Percentiles rank a stretch among this genome's conserved stretches.
phyloP scores from a whole-genome alignment of 768 basidiomycete genomes.

The Suillus cothurnatus region DNA sequence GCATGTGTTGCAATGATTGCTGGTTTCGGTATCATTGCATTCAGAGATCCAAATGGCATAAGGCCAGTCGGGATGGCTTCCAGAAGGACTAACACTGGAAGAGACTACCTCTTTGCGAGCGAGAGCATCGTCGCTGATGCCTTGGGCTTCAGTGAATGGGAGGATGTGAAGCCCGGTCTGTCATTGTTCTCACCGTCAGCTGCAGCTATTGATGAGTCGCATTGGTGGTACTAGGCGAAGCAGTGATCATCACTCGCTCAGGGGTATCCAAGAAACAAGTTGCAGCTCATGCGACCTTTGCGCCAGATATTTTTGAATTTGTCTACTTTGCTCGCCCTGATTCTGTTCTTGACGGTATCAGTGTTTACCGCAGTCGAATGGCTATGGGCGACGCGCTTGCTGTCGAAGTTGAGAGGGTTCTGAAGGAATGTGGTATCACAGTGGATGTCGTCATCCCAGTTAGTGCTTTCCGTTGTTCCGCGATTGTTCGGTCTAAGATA shows the following conservation, averaged over 20 bases:
- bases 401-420: constrained; percentile 76
- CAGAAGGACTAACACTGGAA: constrained; percentile 58
- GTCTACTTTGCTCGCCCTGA: constrained; percentile 99
- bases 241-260: constrained; percentile 89
- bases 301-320: constrained; percentile 98
- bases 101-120: constrained; percentile 89
- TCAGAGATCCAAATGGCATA: constrained; percentile 98
- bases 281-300: constrained; percentile 71
- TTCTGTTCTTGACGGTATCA: constrained; percentile 95
- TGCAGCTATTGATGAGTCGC: constrained; percentile 10
- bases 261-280: constrained; percentile 77
- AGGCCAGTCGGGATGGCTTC: constrained; percentile 88
- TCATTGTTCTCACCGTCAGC: neutral
- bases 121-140: constrained; percentile 98
- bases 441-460: constrained; percentile 99
- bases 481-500: neutral
- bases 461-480: constrained; percentile 13
- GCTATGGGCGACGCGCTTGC: constrained; percentile 98
- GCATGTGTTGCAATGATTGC: constrained; percentile 99
- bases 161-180: constrained; percentile 88
- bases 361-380: constrained; percentile 97
- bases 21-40: constrained; percentile 97
- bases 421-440: constrained; percentile 64
- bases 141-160: constrained; percentile 87
- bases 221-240: constrained; percentile 65